Evolutionary conservation across 2,329 filamentous ascomycete species (phyloP).

Genomic region (Colletotrichum shisoi): DNA sequence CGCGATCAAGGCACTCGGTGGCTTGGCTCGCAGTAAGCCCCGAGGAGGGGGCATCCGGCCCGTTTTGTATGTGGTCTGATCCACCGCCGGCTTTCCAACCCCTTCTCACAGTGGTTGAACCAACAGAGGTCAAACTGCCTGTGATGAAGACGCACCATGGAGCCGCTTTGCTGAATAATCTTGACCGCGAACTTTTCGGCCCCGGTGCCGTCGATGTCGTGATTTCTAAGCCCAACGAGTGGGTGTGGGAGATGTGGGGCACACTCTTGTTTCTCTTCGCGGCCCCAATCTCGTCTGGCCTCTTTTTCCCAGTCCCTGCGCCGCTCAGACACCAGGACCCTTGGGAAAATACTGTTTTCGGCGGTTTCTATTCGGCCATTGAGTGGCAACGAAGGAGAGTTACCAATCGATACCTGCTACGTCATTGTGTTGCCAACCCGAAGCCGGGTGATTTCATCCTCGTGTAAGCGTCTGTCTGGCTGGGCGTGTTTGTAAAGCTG

Average conservation of each 20-base stretch:
- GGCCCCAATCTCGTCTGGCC: constrained; percentile 3
- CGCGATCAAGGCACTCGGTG: no score
- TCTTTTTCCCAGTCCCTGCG: neutral
- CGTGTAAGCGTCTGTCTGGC: neutral
- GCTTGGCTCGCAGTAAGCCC: neutral
- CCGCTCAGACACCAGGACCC: neutral
- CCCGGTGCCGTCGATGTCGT: constrained; percentile 17
- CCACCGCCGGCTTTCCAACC: neutral
- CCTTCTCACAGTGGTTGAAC: neutral
- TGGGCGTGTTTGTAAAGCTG: neutral
- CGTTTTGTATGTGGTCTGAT: neutral
- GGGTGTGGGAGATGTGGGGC: neutral
- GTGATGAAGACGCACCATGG: neutral
- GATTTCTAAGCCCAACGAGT: constrained; percentile 34
- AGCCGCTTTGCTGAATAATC: constrained; percentile 25
- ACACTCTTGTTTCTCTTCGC: neutral
- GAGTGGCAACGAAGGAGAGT: neutral
- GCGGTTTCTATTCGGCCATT: neutral
- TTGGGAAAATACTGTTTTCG: neutral
- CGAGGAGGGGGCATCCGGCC: no score
- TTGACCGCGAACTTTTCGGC: constrained; percentile 4
- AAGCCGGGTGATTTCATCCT: neutral
- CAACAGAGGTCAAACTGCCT: neutral
- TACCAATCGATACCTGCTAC: neutral
- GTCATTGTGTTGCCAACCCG: neutral